These are phyloP conservation scores for Hypomontagnella submonticulosa DNA, from an alignment of 495 filamentous ascomycete species.

Conservation along the genomic window DNA sequence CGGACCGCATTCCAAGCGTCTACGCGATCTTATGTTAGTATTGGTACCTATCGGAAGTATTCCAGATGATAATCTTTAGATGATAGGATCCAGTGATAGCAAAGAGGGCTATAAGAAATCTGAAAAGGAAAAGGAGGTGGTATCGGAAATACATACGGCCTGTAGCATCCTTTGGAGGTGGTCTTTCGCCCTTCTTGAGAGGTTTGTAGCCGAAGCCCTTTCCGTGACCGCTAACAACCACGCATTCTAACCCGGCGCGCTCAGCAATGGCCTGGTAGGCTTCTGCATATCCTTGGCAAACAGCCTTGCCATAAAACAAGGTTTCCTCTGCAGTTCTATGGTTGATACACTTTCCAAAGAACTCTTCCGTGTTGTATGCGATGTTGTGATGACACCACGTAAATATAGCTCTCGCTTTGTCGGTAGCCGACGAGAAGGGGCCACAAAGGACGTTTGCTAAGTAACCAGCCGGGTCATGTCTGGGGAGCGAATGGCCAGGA, in stretches of 20 bases:
- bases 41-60: not conserved
- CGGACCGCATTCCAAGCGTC: conserved; percentile 94
- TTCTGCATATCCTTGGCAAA: conserved; percentile 92
- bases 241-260: conserved; percentile 75
- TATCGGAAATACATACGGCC: conserved; percentile 49
- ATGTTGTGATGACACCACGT: conserved; percentile 97
- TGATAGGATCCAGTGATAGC: not conserved
- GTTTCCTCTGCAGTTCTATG: conserved; percentile 74
- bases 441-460: conserved; percentile 80
- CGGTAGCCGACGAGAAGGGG: conserved; percentile 82
- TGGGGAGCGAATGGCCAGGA: conserved; percentile 74
- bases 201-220: conserved; percentile 81
- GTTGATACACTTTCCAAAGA: conserved; percentile 74
- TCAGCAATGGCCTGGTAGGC: conserved; percentile 79
- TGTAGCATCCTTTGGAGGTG: conserved; percentile 65
- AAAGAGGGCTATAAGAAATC: not conserved
- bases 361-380: conserved; percentile 78
- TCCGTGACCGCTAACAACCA: conserved; percentile 81
- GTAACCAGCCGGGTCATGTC: conserved; percentile 68
- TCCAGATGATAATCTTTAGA: not conserved
- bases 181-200: conserved; percentile 61
- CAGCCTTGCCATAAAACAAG: conserved; percentile 78
- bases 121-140: not conserved
- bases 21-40: conserved; percentile 41
- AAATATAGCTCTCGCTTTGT: conserved; percentile 92